These are phyloP conservation scores for Penicillium sp. DNA, from an alignment of 2,329 filamentous ascomycete genomes.

Conservation along the genomic window DNA sequence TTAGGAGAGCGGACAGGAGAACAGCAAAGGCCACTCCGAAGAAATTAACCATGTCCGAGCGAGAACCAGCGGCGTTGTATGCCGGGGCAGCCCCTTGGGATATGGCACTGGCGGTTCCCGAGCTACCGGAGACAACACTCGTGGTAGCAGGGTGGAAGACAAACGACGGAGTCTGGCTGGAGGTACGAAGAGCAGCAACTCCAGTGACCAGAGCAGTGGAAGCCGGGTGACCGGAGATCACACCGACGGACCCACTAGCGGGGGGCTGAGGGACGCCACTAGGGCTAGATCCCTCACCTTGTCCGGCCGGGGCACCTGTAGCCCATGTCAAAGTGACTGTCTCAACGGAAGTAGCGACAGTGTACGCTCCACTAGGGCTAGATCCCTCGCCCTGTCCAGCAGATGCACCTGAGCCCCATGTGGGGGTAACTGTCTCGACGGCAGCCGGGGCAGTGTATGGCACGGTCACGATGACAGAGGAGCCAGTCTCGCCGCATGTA, in stretches of 20 bases:
- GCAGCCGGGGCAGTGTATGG: constrained; percentile 9
- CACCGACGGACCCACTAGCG: neutral
- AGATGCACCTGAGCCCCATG: neutral
- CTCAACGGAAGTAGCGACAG: neutral
- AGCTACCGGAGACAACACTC: neutral
- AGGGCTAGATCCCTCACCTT: neutral
- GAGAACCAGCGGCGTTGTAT: constrained; percentile 15
- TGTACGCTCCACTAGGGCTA: neutral
- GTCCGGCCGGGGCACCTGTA: constrained; percentile 2
- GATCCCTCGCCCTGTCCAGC: constrained; percentile 3
- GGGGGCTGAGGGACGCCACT: constrained; percentile 1
- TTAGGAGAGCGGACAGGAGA: constrained; percentile 6
- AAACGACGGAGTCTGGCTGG: constrained; percentile 11
- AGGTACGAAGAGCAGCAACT: constrained; percentile 4
- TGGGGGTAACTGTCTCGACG: neutral
- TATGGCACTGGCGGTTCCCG: constrained; percentile 2
- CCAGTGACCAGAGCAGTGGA: constrained; percentile 2
- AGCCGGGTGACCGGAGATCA: neutral
- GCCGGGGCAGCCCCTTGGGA: constrained; percentile 10
- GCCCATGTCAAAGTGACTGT: neutral
- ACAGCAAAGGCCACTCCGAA: constrained; percentile 13
- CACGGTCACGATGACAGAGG: constrained; percentile 21
- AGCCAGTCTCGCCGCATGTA: constrained; percentile 19
- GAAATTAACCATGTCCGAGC: constrained; percentile 7
- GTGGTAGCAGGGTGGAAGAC: constrained; percentile 1